A percentile compares a stretch with the other conserved stretches of the same genome.
Conservation (phyloP, 345 rosid genomes). For the Euphorbia pulcherrima region DNA sequence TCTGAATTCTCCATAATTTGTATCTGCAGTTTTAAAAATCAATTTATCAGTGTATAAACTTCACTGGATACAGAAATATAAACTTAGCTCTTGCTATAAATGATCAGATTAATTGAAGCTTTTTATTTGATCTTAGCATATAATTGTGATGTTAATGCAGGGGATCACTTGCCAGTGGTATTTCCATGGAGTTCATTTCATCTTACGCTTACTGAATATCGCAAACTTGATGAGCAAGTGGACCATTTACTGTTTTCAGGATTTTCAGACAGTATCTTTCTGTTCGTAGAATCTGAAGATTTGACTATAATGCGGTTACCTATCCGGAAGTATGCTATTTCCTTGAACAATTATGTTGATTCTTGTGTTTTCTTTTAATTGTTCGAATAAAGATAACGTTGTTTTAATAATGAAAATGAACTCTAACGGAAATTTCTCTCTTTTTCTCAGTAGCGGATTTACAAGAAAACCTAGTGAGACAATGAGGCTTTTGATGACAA, state of each 20-base stretch:
- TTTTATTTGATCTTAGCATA: not conserved
- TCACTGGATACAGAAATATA: not conserved
- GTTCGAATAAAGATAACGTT: not conserved
- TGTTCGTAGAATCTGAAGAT: constrained; percentile 19
- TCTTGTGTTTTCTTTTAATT: not conserved
- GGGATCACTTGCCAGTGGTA: not conserved
- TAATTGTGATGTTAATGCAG: not conserved
- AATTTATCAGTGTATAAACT: not conserved
- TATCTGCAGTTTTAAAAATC: not conserved
- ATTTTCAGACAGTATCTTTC: constrained; percentile 21
- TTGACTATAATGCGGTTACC: constrained; percentile 32
- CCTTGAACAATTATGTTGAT: not conserved
- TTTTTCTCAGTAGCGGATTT: constrained; percentile 36
- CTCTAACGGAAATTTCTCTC: constrained; percentile 4
- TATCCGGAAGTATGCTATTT: constrained; percentile 36
- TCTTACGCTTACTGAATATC: constrained; percentile 6
- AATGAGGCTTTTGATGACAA: constrained; percentile 68
- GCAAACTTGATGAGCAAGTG: constrained; percentile 30
- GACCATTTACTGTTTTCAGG: constrained; percentile 15
- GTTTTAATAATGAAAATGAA: not conserved
- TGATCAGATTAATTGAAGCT: not conserved
- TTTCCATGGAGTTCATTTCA: constrained; percentile 15
- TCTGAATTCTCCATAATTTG: not conserved
- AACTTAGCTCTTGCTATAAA: not conserved
- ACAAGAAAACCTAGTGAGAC: constrained; percentile 61